Percentiles rank a stretch among this genome's conserved stretches.
Evolutionary conservation across 2,329 filamentous ascomycete genomes (phyloP).

Genomic region (Pleurostoma richardsiae): DNA sequence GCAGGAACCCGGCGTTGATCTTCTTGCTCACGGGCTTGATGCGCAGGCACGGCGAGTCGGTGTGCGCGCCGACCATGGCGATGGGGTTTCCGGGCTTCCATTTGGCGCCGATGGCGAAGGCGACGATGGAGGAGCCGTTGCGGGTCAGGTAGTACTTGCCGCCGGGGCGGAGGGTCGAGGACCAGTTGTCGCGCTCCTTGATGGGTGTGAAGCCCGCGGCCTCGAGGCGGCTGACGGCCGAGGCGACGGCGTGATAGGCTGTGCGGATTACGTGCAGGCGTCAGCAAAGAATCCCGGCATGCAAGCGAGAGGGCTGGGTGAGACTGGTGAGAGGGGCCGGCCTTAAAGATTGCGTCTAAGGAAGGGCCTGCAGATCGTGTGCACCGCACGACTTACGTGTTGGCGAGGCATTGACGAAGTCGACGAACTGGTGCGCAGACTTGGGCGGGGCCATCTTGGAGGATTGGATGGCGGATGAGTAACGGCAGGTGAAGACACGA

Average conservation of each 20-base stretch:
- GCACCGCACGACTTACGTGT: slow-evolving; percentile 9
- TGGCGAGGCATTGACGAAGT: slow-evolving; percentile 5
- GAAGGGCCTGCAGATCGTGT: not conserved
- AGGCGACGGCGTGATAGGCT: slow-evolving; percentile 93
- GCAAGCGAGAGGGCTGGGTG: no score
- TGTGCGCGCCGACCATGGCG: slow-evolving; percentile 91
- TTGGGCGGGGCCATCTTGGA: slow-evolving; percentile 9
- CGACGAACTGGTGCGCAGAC: slow-evolving; percentile 3
- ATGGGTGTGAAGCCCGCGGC: slow-evolving; percentile 84
- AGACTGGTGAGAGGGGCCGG: not conserved
- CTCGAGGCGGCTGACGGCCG: slow-evolving; percentile 69
- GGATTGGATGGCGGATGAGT: slow-evolving; percentile 6
- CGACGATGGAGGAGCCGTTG: slow-evolving; percentile 86
- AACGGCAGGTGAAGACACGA: not conserved
- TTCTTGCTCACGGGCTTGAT: slow-evolving; percentile 95
- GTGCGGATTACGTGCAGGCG: slow-evolving; percentile 2
- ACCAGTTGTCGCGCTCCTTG: slow-evolving; percentile 88
- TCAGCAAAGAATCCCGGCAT: no score
- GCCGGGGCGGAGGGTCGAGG: slow-evolving; percentile 70
- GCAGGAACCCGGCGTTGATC: slow-evolving; percentile 77
- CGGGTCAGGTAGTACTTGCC: slow-evolving; percentile 96
- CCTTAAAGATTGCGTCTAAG: not conserved
- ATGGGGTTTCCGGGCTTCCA: slow-evolving; percentile 92
- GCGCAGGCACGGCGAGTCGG: slow-evolving; percentile 86
- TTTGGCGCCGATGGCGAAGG: slow-evolving; percentile 84